Base-by-base conservation (phyloP, 2,329 filamentous ascomycete species). In the Colletotrichum eleusines region DNA sequence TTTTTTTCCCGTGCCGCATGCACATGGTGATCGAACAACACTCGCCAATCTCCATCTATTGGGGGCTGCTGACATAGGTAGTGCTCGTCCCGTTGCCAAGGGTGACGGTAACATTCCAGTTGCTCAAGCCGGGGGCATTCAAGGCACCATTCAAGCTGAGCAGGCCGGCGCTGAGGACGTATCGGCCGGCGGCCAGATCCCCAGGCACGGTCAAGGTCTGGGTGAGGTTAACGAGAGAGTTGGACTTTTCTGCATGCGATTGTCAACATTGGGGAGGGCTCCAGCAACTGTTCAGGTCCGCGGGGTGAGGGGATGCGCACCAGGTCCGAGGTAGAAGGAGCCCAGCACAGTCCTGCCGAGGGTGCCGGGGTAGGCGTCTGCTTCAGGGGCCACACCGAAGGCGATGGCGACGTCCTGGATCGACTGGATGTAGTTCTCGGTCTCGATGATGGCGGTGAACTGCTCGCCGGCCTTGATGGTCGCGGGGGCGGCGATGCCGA, bases 361-460 rank as follows among this genome's bases (percentile, higher is more conserved):
- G 5, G 74, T 73, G 11, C 69, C 67, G 0, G 75, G 74, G 71
- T 73, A 79, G 5, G 73, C 79, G 1, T 74, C 69, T 11, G 72
- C 74, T 9, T 67, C 54, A 1, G 74, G 58, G 4, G 72, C 60
- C 71, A 78, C 80, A 46, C 84, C 84, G 73, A 84, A 84, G 35
- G 80, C 82, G 12, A 85, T 79, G 63, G 83, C 79, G 3, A 86
- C 76, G 72, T 86, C 84, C 73, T 79, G 75, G 38, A 84, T 81
- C 62, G 77, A 65, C 75, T 86, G 84, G 75, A 84, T 82, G 78
- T 84, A 85, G 77, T 80, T 79, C 58, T 80, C 76, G 53, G 80
- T 81, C 51, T 78, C 55, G 72, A 86, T 78, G 26, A 78, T 78
- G 74, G 81, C 78, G 38, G 77, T 74, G 53, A 77, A 74, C 35